These are phyloP conservation scores for Gymnopus androsaceus DNA, from an alignment of 1,284 basidiomycete genomes.

Conservation along the genomic window DNA sequence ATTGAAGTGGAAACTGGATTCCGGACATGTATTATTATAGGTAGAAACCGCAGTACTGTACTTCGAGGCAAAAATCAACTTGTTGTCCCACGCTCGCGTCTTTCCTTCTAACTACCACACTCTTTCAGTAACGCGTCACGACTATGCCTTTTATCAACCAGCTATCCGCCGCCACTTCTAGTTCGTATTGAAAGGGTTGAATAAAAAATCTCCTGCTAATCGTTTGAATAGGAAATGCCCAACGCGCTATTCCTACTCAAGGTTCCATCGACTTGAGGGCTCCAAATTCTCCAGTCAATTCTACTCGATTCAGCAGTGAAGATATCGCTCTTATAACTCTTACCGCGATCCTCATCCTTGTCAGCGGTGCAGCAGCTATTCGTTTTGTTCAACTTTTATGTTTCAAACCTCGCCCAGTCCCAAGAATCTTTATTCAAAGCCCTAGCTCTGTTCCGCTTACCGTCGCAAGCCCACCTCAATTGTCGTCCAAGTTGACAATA, in stretches of 20 bases:
- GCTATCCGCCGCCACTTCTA: not conserved
- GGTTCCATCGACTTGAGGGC: not conserved
- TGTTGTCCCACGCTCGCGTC: not conserved
- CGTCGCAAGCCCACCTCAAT: not conserved
- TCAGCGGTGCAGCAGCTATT: conserved; percentile 3
- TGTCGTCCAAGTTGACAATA: not conserved
- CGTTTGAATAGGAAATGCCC: not conserved
- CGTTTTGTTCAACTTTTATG: conserved; percentile 1
- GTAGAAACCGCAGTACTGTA: too few species aligned
- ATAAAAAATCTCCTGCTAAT: not conserved
- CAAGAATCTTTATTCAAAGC: not conserved
- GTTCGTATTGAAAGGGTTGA: not conserved
- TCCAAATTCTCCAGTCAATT: not conserved
- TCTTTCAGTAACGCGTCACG: not conserved
- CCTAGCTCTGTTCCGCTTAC: conserved; percentile 1
- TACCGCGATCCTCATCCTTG: not conserved
- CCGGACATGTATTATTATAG: not conserved
- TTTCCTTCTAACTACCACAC: not conserved
- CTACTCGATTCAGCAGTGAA: conserved; percentile 5
- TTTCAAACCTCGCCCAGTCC: not conserved
- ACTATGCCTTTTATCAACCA: conserved; percentile 9
- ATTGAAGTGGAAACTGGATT: not conserved
- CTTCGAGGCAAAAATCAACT: too few species aligned
- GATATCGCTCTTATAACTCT: conserved; percentile 10
- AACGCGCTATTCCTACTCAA: conserved; percentile 5